Evolutionary conservation across 2,329 filamentous ascomycete species (phyloP).

Genomic region (Pestalotiopsis sp.): DNA sequence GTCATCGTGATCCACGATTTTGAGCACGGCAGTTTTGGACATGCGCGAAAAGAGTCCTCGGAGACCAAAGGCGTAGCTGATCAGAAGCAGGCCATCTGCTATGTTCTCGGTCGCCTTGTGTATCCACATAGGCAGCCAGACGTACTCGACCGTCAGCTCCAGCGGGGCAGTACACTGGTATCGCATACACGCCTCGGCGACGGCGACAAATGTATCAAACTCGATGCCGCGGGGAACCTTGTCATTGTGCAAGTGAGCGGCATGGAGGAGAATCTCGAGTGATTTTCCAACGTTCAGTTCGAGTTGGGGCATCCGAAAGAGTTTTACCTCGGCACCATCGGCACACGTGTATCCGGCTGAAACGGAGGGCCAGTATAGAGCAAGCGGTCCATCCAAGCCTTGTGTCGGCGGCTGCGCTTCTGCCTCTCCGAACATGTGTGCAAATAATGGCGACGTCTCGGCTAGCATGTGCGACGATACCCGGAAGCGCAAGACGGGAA

Average conservation of each 20-base stretch:
- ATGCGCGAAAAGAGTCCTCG: slow-evolving; percentile 50
- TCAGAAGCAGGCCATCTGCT: slow-evolving; percentile 51
- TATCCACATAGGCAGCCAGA: slow-evolving; percentile 56
- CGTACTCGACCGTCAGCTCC: slow-evolving; percentile 51
- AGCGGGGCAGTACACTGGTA: slow-evolving; percentile 56
- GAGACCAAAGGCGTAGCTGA: slow-evolving; percentile 55
- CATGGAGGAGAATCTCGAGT: slow-evolving; percentile 51
- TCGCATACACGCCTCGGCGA: slow-evolving; percentile 51
- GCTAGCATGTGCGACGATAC: slow-evolving; percentile 54
- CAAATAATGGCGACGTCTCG: slow-evolving; percentile 55
- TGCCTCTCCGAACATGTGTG: slow-evolving; percentile 42
- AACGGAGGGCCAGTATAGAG: slow-evolving; percentile 31
- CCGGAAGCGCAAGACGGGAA: slow-evolving; percentile 49
- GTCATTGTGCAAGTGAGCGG: slow-evolving; percentile 52
- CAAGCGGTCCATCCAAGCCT: background rate
- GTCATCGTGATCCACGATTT: slow-evolving; percentile 45
- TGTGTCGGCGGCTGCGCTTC: background rate
- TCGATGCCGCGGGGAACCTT: slow-evolving; percentile 47
- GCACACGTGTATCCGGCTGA: slow-evolving; percentile 40
- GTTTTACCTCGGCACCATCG: slow-evolving; percentile 45
- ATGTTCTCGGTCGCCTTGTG: slow-evolving; percentile 49
- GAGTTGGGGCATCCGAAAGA: slow-evolving; percentile 56
- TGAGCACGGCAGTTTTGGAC: slow-evolving; percentile 52
- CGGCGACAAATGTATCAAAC: slow-evolving; percentile 53
- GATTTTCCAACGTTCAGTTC: slow-evolving; percentile 45